Conservation (phyloP, 352 stramenopile species). For the Globisporangium spinosum region DNA sequence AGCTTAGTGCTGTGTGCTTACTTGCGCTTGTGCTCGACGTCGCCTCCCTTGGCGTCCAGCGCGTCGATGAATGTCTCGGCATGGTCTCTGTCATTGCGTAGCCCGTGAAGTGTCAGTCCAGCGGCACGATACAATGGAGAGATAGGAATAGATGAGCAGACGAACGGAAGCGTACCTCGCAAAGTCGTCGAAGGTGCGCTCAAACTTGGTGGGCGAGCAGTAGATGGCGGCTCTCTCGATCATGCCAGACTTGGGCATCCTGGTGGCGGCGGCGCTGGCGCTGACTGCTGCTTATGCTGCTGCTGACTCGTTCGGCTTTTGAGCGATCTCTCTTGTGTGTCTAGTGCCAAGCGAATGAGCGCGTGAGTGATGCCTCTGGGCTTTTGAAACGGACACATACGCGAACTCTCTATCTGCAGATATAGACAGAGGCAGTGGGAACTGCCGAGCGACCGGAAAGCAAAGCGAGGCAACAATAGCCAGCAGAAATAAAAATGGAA, state of each 20-base stretch:
- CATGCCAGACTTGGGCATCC: slow-evolving; percentile 48
- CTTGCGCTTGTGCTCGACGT: slow-evolving; percentile 80
- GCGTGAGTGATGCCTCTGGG: not conserved
- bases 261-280: not conserved
- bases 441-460: too few relatives aligned
- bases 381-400: slow-evolving; percentile 3
- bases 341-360: too few relatives aligned
- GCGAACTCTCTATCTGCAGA: not conserved
- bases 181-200: slow-evolving; percentile 76
- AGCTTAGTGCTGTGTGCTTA: slow-evolving; percentile 17
- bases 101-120: not conserved
- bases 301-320: not conserved
- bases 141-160: too few relatives aligned
- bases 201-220: slow-evolving; percentile 70
- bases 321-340: not conserved
- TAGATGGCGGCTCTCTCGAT: slow-evolving; percentile 64
- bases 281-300: not conserved
- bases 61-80: slow-evolving; percentile 62
- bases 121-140: too few relatives aligned
- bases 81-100: slow-evolving; percentile 35
- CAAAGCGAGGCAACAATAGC: not conserved
- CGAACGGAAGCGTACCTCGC: slow-evolving; percentile 31
- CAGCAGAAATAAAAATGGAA: not conserved
- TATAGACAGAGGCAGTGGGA: not conserved
- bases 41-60: slow-evolving; percentile 52